Conservation (phyloP, 345 rosid genomes). For the Syzygium aqueum region DNA sequence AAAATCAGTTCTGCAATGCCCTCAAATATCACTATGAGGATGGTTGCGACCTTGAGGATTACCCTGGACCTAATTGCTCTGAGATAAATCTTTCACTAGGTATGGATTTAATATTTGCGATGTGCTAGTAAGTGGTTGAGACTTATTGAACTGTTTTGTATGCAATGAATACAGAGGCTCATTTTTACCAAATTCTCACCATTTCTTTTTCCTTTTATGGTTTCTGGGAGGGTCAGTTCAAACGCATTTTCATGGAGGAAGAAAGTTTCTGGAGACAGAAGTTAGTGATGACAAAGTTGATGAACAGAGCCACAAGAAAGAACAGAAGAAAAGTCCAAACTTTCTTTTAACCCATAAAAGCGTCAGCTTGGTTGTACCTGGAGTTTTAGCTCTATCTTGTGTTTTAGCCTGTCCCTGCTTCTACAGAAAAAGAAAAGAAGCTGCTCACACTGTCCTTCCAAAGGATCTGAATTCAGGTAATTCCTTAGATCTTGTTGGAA, state of each 20-base stretch:
- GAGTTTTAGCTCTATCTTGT: conserved; percentile 44
- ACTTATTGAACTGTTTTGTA: neutral
- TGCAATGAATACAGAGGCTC: neutral
- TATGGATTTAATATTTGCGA: conserved; percentile 11
- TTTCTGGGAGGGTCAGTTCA: conserved; percentile 15
- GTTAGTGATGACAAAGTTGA: conserved; percentile 3
- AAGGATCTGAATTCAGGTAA: conserved; percentile 63
- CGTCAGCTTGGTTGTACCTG: conserved; percentile 43
- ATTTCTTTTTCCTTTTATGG: conserved; percentile 5
- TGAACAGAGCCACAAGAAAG: neutral
- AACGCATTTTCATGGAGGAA: conserved; percentile 16
- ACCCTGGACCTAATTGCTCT: conserved; percentile 22
- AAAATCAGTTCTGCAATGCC: conserved; percentile 42
- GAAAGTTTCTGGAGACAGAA: conserved; percentile 47
- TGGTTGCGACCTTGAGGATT: conserved; percentile 32
- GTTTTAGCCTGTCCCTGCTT: conserved; percentile 50
- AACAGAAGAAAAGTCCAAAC: neutral
- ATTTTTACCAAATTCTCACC: neutral
- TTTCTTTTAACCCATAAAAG: conserved; percentile 10
- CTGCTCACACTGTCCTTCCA: conserved; percentile 39
- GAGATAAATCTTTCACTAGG: conserved; percentile 34
- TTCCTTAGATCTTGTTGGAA: conserved; percentile 1
- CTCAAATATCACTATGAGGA: conserved; percentile 33
- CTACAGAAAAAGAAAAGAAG: conserved; percentile 48
- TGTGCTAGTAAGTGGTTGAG: neutral